phyloP scores from a whole-genome alignment of 2,329 filamentous ascomycete genomes.

The Aspergillus fumigatiaffinis region DNA sequence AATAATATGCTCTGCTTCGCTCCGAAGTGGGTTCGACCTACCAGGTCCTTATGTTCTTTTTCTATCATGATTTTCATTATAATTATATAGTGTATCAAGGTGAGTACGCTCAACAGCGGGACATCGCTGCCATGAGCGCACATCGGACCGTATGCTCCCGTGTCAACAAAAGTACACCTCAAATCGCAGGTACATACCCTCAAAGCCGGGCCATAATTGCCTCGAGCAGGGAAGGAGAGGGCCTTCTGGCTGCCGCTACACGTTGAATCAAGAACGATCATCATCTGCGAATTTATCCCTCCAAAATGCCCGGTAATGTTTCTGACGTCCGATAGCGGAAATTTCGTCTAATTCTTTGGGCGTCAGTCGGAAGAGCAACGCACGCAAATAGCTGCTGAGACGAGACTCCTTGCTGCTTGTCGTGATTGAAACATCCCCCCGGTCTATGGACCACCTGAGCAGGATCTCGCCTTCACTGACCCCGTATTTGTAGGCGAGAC shows the following conservation, averaged over 20 bases:
- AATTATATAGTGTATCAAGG: background rate
- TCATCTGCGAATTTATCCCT: conserved; percentile 44
- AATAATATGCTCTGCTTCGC: background rate
- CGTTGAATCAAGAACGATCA: conserved; percentile 32
- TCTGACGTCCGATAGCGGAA: conserved; percentile 44
- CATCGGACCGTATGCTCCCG: background rate
- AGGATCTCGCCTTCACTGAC: conserved; percentile 55
- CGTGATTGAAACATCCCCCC: conserved; percentile 56
- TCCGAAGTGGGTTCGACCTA: background rate
- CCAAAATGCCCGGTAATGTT: conserved; percentile 54
- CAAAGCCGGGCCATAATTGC: background rate
- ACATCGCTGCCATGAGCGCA: background rate
- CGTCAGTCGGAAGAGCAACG: conserved; percentile 56
- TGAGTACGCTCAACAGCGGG: background rate
- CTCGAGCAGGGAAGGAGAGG: background rate
- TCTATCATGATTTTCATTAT: background rate
- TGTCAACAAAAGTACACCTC: background rate
- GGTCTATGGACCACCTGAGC: conserved; percentile 59
- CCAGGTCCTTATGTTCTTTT: too few species aligned
- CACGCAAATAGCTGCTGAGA: conserved; percentile 54
- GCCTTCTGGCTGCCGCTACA: background rate
- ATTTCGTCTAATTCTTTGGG: conserved; percentile 55
- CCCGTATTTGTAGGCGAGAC: conserved; percentile 58
- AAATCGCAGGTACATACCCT: background rate
- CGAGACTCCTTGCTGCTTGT: conserved; percentile 59